phyloP scores from a whole-genome alignment of 345 rosid genomes.

The Arabidopsis thaliana region TAIR10.1 NC_003070.9:22495501-22496000 shows the following conservation, averaged over 20 bases:
- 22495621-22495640: slow-evolving; percentile 58
- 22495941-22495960: neutral
- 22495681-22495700: slow-evolving; percentile 20
- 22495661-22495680: slow-evolving; percentile 63
- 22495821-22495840: slow-evolving; percentile 57
- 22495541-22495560: slow-evolving; percentile 36
- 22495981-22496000: slow-evolving; percentile 57
- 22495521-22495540: slow-evolving; percentile 44
- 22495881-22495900: slow-evolving; percentile 54
- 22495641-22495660: slow-evolving; percentile 65
- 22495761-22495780: slow-evolving; percentile 58
- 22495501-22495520: slow-evolving; percentile 51
- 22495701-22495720: neutral
- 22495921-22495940: neutral
- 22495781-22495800: slow-evolving; percentile 47
- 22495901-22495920: slow-evolving; percentile 19
- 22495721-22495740: neutral
- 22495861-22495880: slow-evolving; percentile 59
- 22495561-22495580: slow-evolving; percentile 28
- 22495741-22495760: neutral
- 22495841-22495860: slow-evolving; percentile 75
- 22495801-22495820: slow-evolving; percentile 48
- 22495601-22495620: slow-evolving; percentile 64
- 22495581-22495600: slow-evolving; percentile 48
- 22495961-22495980: slow-evolving; percentile 38